A percentile compares a stretch with the other conserved stretches of the same genome.
phyloP scores from a whole-genome alignment of 306 rosid species.

The apple (Malus domestica) region DNA sequence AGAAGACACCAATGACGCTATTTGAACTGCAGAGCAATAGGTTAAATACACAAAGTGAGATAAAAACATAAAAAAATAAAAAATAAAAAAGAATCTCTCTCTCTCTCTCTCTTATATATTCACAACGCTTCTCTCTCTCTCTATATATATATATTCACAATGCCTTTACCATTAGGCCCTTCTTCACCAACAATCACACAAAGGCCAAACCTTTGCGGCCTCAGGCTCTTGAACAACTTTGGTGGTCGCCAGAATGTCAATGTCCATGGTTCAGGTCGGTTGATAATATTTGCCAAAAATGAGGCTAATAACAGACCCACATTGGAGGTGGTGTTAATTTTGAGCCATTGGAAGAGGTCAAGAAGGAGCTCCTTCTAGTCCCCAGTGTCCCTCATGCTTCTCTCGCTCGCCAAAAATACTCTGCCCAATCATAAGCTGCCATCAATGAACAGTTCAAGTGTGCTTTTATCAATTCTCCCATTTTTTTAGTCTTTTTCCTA shows the following conservation, averaged over 20 bases:
- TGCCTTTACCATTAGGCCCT: slow-evolving; percentile 6
- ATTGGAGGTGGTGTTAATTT: slow-evolving; percentile 7
- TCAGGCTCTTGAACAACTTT: no score
- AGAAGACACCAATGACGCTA: no score
- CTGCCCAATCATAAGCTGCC: slow-evolving; percentile 16
- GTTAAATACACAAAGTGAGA: no score
- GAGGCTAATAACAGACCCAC: neutral
- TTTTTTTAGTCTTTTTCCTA: neutral
- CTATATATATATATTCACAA: neutral
- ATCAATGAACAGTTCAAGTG: slow-evolving; percentile 41
- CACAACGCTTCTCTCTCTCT: neutral
- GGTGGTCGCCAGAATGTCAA: no score
- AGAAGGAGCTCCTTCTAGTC: slow-evolving; percentile 31
- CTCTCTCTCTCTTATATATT: neutral
- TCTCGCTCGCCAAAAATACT: slow-evolving; percentile 31
- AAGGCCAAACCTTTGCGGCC: neutral
- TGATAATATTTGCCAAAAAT: slow-evolving; percentile 4
- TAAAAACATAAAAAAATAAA: no score
- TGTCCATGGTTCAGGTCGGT: neutral
- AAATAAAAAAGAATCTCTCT: no score
- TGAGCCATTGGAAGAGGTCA: slow-evolving; percentile 35
- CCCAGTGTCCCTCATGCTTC: slow-evolving; percentile 20
- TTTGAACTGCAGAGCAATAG: no score
- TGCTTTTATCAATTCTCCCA: neutral
- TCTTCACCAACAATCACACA: slow-evolving; percentile 6